These are phyloP conservation scores for Cryptosporidium parvum DNA, from an alignment of 169 alveolate genomes.

Conservation along the genomic window DNA sequence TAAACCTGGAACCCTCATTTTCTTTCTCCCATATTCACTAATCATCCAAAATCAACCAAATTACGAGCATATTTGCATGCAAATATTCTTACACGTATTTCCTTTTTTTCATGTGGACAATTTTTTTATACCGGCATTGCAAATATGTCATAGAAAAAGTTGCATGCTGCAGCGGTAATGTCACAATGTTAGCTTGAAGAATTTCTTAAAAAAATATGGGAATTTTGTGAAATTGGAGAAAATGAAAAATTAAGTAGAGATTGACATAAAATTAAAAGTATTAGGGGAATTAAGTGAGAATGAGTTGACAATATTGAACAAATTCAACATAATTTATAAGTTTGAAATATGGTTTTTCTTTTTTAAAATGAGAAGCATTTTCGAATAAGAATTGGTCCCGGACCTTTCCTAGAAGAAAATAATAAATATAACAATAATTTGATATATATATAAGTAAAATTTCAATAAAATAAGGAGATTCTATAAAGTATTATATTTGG, in stretches of 20 bases:
- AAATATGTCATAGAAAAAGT: neutral
- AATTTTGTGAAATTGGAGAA: neutral
- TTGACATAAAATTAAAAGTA: neutral
- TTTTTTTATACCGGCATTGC: neutral
- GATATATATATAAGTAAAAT: neutral
- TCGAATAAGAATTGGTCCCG: neutral
- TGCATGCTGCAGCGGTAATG: conserved; percentile 1
- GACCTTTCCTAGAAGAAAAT: neutral
- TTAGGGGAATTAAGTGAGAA: neutral
- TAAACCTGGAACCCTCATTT: neutral
- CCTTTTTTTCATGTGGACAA: neutral
- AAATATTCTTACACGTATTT: neutral
- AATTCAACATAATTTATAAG: neutral
- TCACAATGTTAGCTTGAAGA: neutral
- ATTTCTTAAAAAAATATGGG: neutral
- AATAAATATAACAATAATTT: neutral
- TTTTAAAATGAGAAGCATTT: neutral
- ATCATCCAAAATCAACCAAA: neutral
- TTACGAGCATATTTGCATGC: neutral
- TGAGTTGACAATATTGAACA: neutral
- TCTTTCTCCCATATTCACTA: neutral
- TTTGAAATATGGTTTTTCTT: neutral
- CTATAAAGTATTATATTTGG: neutral
- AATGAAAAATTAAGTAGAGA: neutral
- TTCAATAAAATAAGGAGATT: neutral